Evolutionary conservation across 441 rosid species (phyloP).

Genomic region (Populus trichocarpa): DNA sequence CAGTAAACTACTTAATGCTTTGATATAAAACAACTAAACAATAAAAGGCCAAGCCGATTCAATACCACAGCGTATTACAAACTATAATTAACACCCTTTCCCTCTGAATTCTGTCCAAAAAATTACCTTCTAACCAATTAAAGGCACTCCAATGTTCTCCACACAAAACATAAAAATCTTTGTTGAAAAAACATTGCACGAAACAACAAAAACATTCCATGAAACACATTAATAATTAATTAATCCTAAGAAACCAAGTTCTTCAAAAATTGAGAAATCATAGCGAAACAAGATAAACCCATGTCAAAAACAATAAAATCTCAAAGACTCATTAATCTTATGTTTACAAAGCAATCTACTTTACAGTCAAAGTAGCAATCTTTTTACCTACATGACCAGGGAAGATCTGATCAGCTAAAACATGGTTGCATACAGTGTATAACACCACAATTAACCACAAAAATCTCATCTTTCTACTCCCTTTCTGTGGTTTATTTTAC

Average conservation of each 20-base stretch:
- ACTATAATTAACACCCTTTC: not conserved
- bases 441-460: slow-evolving; percentile 22
- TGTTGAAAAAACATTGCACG: not conserved
- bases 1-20: too few relatives aligned
- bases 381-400: slow-evolving; percentile 51
- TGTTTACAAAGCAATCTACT: not conserved
- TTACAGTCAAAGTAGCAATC: not conserved
- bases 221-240: not conserved
- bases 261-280: too few relatives aligned
- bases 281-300: too few relatives aligned
- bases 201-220: not conserved
- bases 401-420: slow-evolving; percentile 59
- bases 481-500: not conserved
- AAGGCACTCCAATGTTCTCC: not conserved
- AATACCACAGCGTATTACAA: not conserved
- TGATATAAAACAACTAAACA: too few relatives aligned
- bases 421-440: slow-evolving; percentile 23
- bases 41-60: too few relatives aligned
- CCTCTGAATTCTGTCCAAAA: not conserved
- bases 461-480: slow-evolving; percentile 23
- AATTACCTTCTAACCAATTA: not conserved
- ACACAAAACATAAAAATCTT: not conserved
- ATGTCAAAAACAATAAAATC: not conserved
- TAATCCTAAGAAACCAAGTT: too few relatives aligned
- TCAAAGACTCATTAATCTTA: not conserved